These are phyloP conservation scores for Entomortierella chlamydospora DNA, from an alignment of 192 early-diverging fungal species.

Conservation along the genomic window DNA sequence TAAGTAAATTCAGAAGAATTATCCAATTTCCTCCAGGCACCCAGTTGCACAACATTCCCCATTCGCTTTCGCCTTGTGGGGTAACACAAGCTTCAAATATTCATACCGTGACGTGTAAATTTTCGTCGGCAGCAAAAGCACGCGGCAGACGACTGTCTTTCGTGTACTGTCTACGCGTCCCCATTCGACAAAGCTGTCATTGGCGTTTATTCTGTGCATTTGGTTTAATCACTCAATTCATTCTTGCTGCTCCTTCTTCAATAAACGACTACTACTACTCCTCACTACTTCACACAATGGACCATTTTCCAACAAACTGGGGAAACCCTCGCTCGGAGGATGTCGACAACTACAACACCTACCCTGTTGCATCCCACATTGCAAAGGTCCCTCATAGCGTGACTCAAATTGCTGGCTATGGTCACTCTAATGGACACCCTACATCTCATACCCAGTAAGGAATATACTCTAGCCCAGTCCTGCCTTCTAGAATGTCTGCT, in stretches of 20 bases:
- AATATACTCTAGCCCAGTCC: background rate
- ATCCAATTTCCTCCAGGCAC: no score
- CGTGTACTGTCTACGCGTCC: conserved; percentile 1
- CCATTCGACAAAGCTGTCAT: no score
- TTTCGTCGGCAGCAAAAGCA: background rate
- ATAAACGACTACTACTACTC: background rate
- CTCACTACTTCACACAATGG: conserved; percentile 57
- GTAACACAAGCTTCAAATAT: no score
- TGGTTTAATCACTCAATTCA: no score
- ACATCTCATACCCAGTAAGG: conserved; percentile 70
- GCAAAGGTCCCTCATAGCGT: conserved; percentile 60
- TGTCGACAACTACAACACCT: conserved; percentile 64
- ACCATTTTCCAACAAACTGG: conserved; percentile 84
- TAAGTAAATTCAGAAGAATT: background rate
- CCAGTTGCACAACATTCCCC: no score
- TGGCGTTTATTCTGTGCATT: no score
- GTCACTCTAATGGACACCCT: conserved; percentile 59
- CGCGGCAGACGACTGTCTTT: no score
- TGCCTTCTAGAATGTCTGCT: no score
- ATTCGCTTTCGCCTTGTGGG: no score
- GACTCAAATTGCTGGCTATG: conserved; percentile 61
- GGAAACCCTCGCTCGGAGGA: conserved; percentile 76
- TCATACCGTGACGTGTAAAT: background rate
- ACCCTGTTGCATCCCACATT: conserved; percentile 50
- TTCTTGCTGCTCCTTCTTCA: background rate